Evolutionary conservation across 2,329 filamentous ascomycete species (phyloP).

Genomic region (Ophiostoma sp.): DNA sequence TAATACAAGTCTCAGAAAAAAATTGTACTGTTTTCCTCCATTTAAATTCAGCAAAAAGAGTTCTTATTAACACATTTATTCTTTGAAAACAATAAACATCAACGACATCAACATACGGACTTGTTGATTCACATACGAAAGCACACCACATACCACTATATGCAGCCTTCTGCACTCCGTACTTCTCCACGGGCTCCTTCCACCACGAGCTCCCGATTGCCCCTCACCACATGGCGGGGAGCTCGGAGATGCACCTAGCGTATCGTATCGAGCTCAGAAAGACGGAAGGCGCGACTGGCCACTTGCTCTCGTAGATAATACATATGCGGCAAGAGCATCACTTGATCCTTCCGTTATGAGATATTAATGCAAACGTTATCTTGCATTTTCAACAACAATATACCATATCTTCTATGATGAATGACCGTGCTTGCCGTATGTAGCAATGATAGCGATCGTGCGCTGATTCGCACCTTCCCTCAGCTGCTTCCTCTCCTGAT

Average conservation of each 20-base stretch:
- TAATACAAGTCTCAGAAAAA: too few species aligned
- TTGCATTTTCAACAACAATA: neutral
- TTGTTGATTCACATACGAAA: neutral
- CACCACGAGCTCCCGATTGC: neutral
- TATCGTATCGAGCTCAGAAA: neutral
- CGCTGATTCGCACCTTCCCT: slow-evolving; percentile 8
- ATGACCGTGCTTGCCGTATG: slow-evolving; percentile 1
- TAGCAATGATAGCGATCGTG: neutral
- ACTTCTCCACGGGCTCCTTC: neutral
- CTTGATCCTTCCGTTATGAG: slow-evolving; percentile 7
- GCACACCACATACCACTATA: neutral
- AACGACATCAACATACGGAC: too few species aligned
- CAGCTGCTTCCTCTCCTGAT: neutral
- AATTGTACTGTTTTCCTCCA: too few species aligned
- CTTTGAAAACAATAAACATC: too few species aligned
- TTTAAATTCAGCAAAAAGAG: too few species aligned
- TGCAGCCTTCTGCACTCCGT: slow-evolving; percentile 1
- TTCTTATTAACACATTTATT: too few species aligned
- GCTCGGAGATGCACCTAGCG: slow-evolving; percentile 7
- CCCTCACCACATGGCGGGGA: slow-evolving; percentile 14
- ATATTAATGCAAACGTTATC: neutral
- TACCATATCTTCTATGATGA: neutral
- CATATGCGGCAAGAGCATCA: neutral
- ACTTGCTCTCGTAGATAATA: neutral
- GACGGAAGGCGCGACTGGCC: neutral